These are phyloP conservation scores for Blastobotrys chiropterorum DNA, from an alignment of 805 yeast genomes.

Conservation along the genomic window DNA sequence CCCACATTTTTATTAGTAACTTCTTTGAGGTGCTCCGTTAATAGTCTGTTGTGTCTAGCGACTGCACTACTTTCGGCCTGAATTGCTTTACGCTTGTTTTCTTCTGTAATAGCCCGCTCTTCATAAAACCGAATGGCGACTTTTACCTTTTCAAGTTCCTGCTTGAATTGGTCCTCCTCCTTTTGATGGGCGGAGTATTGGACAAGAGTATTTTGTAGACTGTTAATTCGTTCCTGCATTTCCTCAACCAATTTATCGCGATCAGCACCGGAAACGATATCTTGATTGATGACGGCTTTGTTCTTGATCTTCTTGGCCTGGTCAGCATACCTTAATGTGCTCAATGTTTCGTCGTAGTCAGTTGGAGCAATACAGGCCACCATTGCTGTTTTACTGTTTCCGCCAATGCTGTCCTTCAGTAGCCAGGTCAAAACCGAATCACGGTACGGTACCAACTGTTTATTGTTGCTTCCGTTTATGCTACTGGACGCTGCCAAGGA, in stretches of 20 bases:
- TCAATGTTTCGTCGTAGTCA: conserved; percentile 70
- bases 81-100: conserved; percentile 28
- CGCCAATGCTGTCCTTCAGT: conserved; percentile 69
- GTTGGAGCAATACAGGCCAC: conserved; percentile 81
- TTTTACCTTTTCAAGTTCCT: conserved; percentile 25
- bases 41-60: conserved; percentile 25
- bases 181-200: conserved; percentile 16
- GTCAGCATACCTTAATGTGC: conserved; percentile 72
- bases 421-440: conserved; percentile 74
- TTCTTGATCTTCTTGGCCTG: conserved; percentile 67
- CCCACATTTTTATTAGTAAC: conserved; percentile 17
- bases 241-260: conserved; percentile 34
- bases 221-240: conserved; percentile 36
- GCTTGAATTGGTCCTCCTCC: conserved; percentile 22
- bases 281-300: conserved; percentile 48
- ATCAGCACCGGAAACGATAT: conserved; percentile 33
- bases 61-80: conserved; percentile 25
- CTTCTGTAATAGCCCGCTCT: conserved; percentile 26
- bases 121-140: conserved; percentile 28
- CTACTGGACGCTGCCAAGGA: conserved; percentile 37
- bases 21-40: conserved; percentile 25
- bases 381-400: conserved; percentile 82
- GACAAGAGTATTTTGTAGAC: conserved; percentile 23
- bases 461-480: conserved; percentile 3
- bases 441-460: conserved; percentile 53